Evolutionary conservation across 306 rosid genomes (phyloP), one percentile per base, ranked within the genome.

Genomic region (Malus fusca): DNA sequence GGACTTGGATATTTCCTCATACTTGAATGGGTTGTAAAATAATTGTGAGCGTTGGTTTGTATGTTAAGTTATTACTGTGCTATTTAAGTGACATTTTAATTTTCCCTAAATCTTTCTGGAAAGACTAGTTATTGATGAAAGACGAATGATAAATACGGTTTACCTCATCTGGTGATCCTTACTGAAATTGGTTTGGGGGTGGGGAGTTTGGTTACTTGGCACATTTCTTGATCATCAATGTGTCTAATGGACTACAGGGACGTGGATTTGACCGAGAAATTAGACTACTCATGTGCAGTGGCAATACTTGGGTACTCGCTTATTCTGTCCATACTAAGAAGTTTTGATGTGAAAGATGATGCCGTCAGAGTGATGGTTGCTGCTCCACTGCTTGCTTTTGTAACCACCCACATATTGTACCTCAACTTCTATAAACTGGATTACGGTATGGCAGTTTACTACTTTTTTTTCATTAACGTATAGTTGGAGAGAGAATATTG

Each of bases 221-320:
- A 74, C 71, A 48, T 66, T 26, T 74, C 22, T 30, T 65, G 59
- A 51, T 71, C 56, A 52, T 75, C 35, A 55, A 15, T 33, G 19
- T 76, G 26, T 25, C 13, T 64, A 55, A 76, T 82, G 70, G 63
- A 80, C 68, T 79, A 84, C 91, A 88, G 94, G 81, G 91, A 90
- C 42, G 91, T 85, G 71, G 87, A 83, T 78, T 30, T 86, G 78
- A 89, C 91, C 4, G 92, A 93, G 81, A 88, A 77, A 71, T 78
- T 93, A 25, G 84, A 90, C 84, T 82, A 86, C 84, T 89, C 91
- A 33, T 88, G 89, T 73, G 86, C 87, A 4, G 95, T 90, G 82
- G 94, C 85, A 73, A 64, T 90, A 23, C 85, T 93, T 66, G 98
- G 98, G 74, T 89, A 84, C 80, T 93, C 98, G 9, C 86, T 90